Evolutionary conservation across 139 green algal genomes (phyloP).

Genomic region (Coccomyxa sp.): DNA sequence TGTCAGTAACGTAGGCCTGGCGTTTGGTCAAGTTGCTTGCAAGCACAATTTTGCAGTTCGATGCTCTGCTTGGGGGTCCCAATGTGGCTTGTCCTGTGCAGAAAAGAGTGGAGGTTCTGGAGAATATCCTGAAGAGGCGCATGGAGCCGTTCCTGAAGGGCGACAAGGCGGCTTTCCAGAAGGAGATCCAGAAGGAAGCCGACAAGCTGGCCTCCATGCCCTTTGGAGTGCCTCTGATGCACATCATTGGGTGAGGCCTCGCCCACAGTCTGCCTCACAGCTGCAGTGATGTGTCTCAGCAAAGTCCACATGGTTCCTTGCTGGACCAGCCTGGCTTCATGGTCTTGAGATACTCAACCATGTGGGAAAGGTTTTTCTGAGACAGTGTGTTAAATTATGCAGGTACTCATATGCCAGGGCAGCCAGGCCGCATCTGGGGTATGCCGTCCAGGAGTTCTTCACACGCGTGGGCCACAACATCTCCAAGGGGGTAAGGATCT

Average conservation of each 20-base stretch:
- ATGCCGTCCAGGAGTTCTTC: slow-evolving; percentile 4
- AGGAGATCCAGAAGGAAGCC: slow-evolving; percentile 12
- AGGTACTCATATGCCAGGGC: slow-evolving; percentile 14
- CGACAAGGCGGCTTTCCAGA: slow-evolving; percentile 16
- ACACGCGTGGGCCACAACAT: slow-evolving; percentile 11
- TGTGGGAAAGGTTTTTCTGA: no score
- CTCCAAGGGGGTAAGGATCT: slow-evolving; percentile 3
- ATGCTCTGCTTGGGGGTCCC: background rate
- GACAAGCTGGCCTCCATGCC: slow-evolving; percentile 6
- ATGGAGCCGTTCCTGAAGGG: slow-evolving; percentile 13
- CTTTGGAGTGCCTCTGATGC: slow-evolving; percentile 16
- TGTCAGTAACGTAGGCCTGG: no score
- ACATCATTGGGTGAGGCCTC: slow-evolving; percentile 15
- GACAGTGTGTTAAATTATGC: background rate
- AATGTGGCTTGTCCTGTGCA: background rate
- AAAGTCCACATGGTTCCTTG: background rate
- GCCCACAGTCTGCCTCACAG: background rate
- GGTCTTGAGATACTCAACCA: background rate
- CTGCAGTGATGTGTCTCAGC: background rate
- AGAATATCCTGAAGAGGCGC: slow-evolving; percentile 2
- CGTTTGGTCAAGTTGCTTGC: no score
- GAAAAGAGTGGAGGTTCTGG: slow-evolving; percentile 7
- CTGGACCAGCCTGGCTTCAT: background rate
- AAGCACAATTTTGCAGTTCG: background rate
- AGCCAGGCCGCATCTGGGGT: background rate